Evolutionary conservation across 2,329 filamentous ascomycete genomes (phyloP).

Genomic region (Hymenotorrendiella dingleyae): DNA sequence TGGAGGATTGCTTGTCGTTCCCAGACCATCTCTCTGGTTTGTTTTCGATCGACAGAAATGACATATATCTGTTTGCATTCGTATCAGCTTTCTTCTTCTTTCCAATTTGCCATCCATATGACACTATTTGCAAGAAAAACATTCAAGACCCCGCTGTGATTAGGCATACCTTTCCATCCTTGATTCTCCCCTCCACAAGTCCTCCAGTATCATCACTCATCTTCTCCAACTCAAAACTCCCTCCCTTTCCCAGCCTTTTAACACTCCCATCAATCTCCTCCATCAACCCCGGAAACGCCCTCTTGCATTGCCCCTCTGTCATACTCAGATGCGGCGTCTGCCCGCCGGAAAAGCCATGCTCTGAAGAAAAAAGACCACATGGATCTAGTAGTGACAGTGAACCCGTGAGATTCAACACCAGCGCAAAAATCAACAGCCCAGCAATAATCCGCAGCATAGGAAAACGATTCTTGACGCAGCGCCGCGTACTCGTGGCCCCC

Average conservation of each 20-base stretch:
- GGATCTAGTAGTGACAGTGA: too few relatives aligned
- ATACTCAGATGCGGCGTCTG: constrained; percentile 24
- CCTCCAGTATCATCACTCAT: constrained; percentile 33
- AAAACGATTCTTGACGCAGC: too few relatives aligned
- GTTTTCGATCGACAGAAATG: constrained; percentile 36
- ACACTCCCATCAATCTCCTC: constrained; percentile 41
- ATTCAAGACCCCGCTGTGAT: too few relatives aligned
- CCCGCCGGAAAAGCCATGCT: neutral
- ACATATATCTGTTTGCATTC: constrained; percentile 36
- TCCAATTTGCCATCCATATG: too few relatives aligned
- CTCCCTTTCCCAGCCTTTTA: constrained; percentile 28
- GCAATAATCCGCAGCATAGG: too few relatives aligned
- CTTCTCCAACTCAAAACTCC: constrained; percentile 35
- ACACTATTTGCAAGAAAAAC: too few relatives aligned
- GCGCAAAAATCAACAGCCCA: too few relatives aligned
- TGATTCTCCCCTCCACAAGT: constrained; percentile 38
- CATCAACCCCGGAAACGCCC: constrained; percentile 41
- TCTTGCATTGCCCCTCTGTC: constrained; percentile 37
- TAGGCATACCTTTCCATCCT: constrained; percentile 35
- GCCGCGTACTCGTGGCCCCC: too few relatives aligned
- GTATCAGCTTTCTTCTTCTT: too few relatives aligned
- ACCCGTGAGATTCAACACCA: too few relatives aligned
- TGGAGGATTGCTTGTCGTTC: constrained; percentile 47
- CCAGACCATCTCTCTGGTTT: constrained; percentile 18
- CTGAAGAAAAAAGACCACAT: neutral